phyloP scores from a whole-genome alignment of 2,329 filamentous ascomycete species.

The Diaporthe australafricana region DNA sequence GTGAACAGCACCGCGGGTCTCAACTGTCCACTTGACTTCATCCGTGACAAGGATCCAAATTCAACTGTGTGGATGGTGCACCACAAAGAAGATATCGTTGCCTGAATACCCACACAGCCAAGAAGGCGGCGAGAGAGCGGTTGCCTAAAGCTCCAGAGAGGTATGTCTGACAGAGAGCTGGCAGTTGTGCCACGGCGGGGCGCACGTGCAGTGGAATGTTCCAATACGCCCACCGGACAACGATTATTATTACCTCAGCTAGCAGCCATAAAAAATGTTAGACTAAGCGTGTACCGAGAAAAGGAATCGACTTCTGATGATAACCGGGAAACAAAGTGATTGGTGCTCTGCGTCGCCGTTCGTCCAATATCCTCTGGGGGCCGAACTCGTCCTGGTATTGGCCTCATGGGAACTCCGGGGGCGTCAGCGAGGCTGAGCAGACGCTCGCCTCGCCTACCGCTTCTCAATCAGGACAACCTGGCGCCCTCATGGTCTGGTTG shows the following conservation, averaged over 20 bases:
- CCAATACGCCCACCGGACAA: background rate
- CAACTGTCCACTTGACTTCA: background rate
- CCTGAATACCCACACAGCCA: background rate
- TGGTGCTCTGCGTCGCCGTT: background rate
- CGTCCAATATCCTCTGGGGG: background rate
- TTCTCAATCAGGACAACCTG: conserved; percentile 19
- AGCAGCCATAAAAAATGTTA: background rate
- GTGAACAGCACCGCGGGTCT: background rate
- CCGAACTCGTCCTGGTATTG: background rate
- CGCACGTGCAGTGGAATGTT: background rate
- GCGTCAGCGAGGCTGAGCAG: background rate
- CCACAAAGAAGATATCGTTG: background rate
- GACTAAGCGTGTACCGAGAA: background rate
- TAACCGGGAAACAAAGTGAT: background rate
- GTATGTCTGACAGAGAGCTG: background rate
- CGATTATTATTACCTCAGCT: background rate
- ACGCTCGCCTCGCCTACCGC: conserved; percentile 5
- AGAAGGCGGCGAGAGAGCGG: background rate
- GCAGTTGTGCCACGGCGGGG: background rate
- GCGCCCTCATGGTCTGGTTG: background rate
- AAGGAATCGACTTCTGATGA: background rate
- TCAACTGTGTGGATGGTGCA: background rate
- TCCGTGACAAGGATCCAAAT: too few relatives aligned
- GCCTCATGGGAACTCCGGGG: background rate
- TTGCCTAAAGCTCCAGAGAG: background rate